Evolutionary conservation across 1,284 basidiomycete species (phyloP), one percentile per base, ranked within the genome.

Genomic region (Fistulinella staudtii): DNA sequence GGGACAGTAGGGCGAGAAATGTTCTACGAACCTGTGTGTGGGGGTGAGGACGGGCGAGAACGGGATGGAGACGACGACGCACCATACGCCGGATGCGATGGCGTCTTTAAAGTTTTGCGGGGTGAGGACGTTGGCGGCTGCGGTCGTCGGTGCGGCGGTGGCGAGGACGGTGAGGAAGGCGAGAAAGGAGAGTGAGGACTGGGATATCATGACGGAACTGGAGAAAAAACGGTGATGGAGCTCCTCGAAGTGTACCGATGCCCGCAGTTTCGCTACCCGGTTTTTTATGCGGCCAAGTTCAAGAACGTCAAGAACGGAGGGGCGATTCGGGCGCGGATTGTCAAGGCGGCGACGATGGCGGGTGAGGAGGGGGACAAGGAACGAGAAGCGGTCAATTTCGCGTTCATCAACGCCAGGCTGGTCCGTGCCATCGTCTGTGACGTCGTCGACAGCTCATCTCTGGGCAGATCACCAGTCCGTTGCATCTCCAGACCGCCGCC

Each of bases 401-500:
- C 88, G 0, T 96, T 95, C 66, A 72, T 97, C 54, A 87, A 95
- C 61, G 89, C 88, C 18, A 64, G 78, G 42, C 72, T 81, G 51
- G 79, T 83, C 51, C 15, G 51, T 37, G 21, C 14, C 6, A 7
- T 6, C 9, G 4, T 8, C 24, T 1, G 8, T 6, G 1, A 5
- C 24, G 8, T 5, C 25, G 34, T 8, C 13, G 24, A 36, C 49
- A 30, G 48, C 31, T 28, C 11, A 31, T 9, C 13, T 25, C 7
- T 5, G 28, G 14, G 14, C 36, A 90, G 87, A 80, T 92, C 31
- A 84, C 84, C 0, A 90, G 88, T 49, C 58, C 70, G 11, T 55
- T 82, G 40, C 91, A 94, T 61, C 69, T 95, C 7, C 79, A 86
- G 57, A 91, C 87, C 0, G 93, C 89, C 0, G 74, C 92, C 8